Evolutionary conservation across 352 stramenopile genomes (phyloP).

Genomic region (Globisporangium solare): DNA sequence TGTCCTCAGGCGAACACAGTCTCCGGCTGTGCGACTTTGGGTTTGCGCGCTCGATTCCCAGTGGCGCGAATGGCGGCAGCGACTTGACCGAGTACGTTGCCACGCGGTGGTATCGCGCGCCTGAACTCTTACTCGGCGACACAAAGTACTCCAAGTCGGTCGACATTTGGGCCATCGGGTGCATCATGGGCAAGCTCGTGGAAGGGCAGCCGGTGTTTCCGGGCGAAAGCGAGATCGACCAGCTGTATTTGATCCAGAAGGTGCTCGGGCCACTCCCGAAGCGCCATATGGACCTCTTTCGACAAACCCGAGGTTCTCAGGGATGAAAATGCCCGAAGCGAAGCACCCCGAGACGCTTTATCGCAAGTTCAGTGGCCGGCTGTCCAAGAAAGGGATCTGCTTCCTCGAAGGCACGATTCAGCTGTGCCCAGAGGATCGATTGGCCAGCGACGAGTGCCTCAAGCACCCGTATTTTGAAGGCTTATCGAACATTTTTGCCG

Average conservation of each 20-base stretch:
- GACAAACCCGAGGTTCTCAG: slow-evolving; percentile 88
- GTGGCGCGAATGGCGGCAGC: slow-evolving; percentile 62
- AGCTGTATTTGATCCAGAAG: slow-evolving; percentile 99
- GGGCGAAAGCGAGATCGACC: slow-evolving; percentile 98
- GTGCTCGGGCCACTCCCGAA: slow-evolving; percentile 95
- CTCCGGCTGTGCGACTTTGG: slow-evolving; percentile 99
- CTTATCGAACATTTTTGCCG: slow-evolving; percentile 19
- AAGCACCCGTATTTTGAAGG: slow-evolving; percentile 89
- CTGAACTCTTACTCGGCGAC: slow-evolving; percentile 98
- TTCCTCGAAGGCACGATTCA: slow-evolving; percentile 82
- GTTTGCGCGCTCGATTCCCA: slow-evolving; percentile 82
- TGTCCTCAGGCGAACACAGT: slow-evolving; percentile 90
- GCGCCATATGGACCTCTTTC: slow-evolving; percentile 89
- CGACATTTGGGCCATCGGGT: slow-evolving; percentile 96
- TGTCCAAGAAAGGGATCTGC: slow-evolving; percentile 78
- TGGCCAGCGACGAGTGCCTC: slow-evolving; percentile 74
- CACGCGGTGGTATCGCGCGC: slow-evolving; percentile 97
- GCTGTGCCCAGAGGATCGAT: slow-evolving; percentile 67
- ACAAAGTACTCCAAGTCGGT: slow-evolving; percentile 97
- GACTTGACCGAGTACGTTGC: slow-evolving; percentile 99
- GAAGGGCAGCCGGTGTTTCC: slow-evolving; percentile 97
- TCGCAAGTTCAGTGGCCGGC: slow-evolving; percentile 85
- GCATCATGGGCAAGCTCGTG: slow-evolving; percentile 97
- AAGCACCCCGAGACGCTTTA: slow-evolving; percentile 89
- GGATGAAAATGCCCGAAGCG: slow-evolving; percentile 92